Evolutionary conservation across 2,329 filamentous ascomycete species (phyloP), one percentile per base, ranked within the genome.

Genomic region (Trichoderma guizhouense): DNA sequence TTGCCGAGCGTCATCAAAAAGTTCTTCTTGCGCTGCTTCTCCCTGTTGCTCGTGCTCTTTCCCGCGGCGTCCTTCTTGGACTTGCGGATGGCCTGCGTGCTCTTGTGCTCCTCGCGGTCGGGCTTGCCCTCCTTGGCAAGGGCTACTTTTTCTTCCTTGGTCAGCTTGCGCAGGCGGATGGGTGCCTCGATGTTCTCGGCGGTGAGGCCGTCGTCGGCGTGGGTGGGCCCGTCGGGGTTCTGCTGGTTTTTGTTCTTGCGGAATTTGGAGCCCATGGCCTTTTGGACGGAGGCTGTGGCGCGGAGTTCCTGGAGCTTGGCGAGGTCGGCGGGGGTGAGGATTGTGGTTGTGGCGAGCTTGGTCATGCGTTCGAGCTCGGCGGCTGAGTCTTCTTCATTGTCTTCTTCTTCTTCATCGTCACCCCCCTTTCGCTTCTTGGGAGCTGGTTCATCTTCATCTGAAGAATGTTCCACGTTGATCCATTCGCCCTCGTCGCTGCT

Each of bases 1-100:
- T 99, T 98, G 72, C 95, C 93, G 73, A 99, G 84, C 51, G 95
- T 98, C 96, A 99, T 99, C 78, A 99, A 81, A 83, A 99, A 97
- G 82, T 99, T 99, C 92, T 99, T 99, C 88, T 93, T 94, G 76
- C 95, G 87, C 55, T 93, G 90, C 89, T 99, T 99, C 86, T 99
- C 96, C 84, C 93, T 93, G 84, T 99, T 99, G 75, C 95, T 98
- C 47, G 94, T 95, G 80, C 93, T 97, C 90, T 98, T 98, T 78
- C 96, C 96, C 83, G 94, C 89, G 2, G 90, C 87, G 77, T 91
- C 90, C 88, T 97, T 97, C 87, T 95, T 93, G 80, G 93, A 90
- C 86, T 94, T 93, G 78, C 93, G 88, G 79, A 93, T 91, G 18
- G 94, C 94, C 74, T 93, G 91, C 69, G 93, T 96, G 74, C 90